Evolutionary conservation across 2,329 filamentous ascomycete species (phyloP), one percentile per base, ranked within the genome.

Genomic region (Alternaria conjuncta): DNA sequence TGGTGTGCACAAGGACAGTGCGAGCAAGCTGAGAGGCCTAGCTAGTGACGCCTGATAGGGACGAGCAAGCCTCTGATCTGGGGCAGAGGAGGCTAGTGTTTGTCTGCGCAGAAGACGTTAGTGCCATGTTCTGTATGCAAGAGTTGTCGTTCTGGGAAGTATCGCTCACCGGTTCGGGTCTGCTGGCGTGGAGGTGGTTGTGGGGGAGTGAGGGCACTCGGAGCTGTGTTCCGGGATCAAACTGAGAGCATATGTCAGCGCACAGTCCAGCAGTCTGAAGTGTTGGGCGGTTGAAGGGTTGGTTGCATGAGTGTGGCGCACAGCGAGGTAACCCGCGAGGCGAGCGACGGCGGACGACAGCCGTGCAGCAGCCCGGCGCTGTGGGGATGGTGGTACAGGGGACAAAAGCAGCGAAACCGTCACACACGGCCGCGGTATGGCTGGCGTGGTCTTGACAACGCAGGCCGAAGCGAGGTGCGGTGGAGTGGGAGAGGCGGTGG

Each of bases 231-330:
- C 60, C 69, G 59, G 63, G 62, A 67, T 60, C 36, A 60, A 63
- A 53, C 72, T 75, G 58, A 59, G 57, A 64, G 58, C 56, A 67
- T 64, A 66, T 73, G 75, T 79, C 70, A 79, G 77, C 71, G 66
- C 69, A 71, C 57, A 59, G 67, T 59, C 62, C 70, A 62, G 56
- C 69, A 56, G 61, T 59, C 56, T 63, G 61, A 69, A 74, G 61
- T 69, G 71, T 73, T 72, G 70, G 62, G 71, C 67, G 47, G 66
- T 68, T 65, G 60, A 58, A 61, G 70, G 73, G 72, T 65, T 70
- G 72, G 69, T 72, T 77, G 75, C 76, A 78, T 72, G 69, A 64
- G 67, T 73, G 77, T 78, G 76, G 77, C 77, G 76, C 73, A 77
- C 75, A 78, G 66, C 56, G 61, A 67, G 69, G 69, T 68, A 71